Percentiles rank a stretch among this genome's conserved stretches.
phyloP scores from a whole-genome alignment of 139 green algal genomes.

The Nannochloris sp. region DNA sequence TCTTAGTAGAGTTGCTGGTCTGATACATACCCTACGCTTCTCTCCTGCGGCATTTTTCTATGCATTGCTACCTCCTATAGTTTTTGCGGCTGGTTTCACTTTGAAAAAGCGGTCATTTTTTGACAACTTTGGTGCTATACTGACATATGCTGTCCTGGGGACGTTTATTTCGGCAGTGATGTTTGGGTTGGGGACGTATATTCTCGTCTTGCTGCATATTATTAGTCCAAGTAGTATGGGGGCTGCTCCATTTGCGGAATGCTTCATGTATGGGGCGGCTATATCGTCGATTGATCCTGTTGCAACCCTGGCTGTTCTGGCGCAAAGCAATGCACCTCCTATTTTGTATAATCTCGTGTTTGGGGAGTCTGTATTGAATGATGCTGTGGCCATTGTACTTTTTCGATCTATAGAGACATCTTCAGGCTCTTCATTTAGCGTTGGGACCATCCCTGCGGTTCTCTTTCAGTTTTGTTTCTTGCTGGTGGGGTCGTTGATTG shows the following conservation, averaged over 20 bases:
- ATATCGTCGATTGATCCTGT: constrained; percentile 67
- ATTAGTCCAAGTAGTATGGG: constrained; percentile 29
- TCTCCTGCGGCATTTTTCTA: constrained; percentile 46
- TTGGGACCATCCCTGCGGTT: constrained; percentile 13
- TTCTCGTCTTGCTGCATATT: constrained; percentile 35
- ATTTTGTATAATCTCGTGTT: constrained; percentile 37
- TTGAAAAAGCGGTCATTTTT: constrained; percentile 42
- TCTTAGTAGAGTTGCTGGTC: constrained; percentile 19
- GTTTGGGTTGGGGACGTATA: constrained; percentile 58
- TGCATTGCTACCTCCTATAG: constrained; percentile 64
- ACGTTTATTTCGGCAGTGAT: constrained; percentile 44
- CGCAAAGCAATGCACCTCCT: constrained; percentile 19
- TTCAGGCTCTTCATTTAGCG: not conserved
- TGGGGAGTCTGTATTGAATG: constrained; percentile 65
- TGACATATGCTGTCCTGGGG: constrained; percentile 42
- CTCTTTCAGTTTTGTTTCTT: constrained; percentile 33
- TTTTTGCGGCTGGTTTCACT: constrained; percentile 58
- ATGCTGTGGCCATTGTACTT: constrained; percentile 67
- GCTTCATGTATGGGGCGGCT: constrained; percentile 47
- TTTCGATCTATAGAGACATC: constrained; percentile 50
- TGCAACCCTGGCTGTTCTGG: constrained; percentile 43
- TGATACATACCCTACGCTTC: constrained; percentile 34
- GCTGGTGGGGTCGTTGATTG: constrained; percentile 31
- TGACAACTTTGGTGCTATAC: constrained; percentile 26
- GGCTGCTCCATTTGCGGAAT: constrained; percentile 42